Evolutionary conservation across 2,329 filamentous ascomycete species (phyloP), one percentile per base, ranked within the genome.

Genomic region (Fusarium setosum): DNA sequence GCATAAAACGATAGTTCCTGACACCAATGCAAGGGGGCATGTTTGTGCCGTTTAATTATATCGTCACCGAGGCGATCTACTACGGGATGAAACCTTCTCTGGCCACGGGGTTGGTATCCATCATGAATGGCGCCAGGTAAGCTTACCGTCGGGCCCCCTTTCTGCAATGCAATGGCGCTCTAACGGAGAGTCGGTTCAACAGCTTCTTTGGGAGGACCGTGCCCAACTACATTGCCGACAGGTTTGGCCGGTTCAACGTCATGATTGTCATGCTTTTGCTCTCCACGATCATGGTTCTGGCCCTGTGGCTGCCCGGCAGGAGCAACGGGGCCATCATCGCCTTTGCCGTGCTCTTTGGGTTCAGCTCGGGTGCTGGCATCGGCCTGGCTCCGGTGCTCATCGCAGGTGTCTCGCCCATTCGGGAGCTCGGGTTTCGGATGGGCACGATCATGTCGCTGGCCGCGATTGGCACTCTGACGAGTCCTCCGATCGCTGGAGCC

Each of bases 131-230:
- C 35, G 57, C 58, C 41, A 69, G 63, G 62, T 65, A 57, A 55
- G 48, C 15, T 48, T n/a, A n/a, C n/a, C n/a, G n/a, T n/a, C n/a
- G n/a, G n/a, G n/a, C n/a, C n/a, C n/a, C n/a, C n/a, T 38, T 35
- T 21, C 26, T 9, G 31, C 45, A n/a, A 48, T 21, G 29, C 15
- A 23, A 37, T 45, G 48, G 21, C 47, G 23, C 48, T 56, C 40
- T 52, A 35, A 45, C 37, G 31, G 38, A 49, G 56, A 55, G 56
- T 21, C 13, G 11, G 42, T 6, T 13, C 23, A 35, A 32, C 50
- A 63, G 61, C 56, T 67, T 66, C 56, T 66, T 68, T 50, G 64
- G 64, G 31, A 51, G 64, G 24, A 66, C 59, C 31, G 49, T 68
- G 45, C 65, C 63, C 24, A 68, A 68, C 51, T 52, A 54, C 37